phyloP scores from a whole-genome alignment of 352 stramenopile genomes.

The Phytophthora megakarya region DNA sequence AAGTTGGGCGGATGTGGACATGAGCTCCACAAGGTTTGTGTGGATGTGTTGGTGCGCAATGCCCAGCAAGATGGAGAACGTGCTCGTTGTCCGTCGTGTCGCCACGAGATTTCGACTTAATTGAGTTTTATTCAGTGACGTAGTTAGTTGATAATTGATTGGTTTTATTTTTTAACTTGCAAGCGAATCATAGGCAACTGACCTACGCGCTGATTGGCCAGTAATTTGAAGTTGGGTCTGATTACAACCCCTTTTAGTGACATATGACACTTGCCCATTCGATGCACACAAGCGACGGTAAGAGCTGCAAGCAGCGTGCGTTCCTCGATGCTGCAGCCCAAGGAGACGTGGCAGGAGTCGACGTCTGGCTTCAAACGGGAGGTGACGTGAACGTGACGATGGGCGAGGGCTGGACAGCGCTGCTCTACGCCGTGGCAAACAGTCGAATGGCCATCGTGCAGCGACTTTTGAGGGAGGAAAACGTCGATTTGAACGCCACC shows the following conservation, averaged over 20 bases:
- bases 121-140: no score
- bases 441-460: slow-evolving; percentile 48
- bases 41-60: slow-evolving; percentile 43
- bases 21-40: slow-evolving; percentile 55
- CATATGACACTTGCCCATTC: neutral
- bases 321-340: slow-evolving; percentile 60
- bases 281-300: neutral
- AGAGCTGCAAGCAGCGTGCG: slow-evolving; percentile 17
- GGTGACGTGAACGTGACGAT: slow-evolving; percentile 59
- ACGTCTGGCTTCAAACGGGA: slow-evolving; percentile 41
- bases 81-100: slow-evolving; percentile 39
- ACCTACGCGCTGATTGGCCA: no score
- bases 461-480: slow-evolving; percentile 41
- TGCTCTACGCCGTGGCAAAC: slow-evolving; percentile 67
- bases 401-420: slow-evolving; percentile 71
- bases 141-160: no score
- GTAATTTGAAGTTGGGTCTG: slow-evolving; percentile 13
- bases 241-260: slow-evolving; percentile 4
- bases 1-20: slow-evolving; percentile 53
- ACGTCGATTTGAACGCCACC: slow-evolving; percentile 59
- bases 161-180: no score
- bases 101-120: slow-evolving; percentile 20
- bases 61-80: slow-evolving; percentile 30
- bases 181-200: no score
- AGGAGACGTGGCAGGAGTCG: slow-evolving; percentile 44